These are phyloP conservation scores for Daucus carota DNA, from an alignment of 129 eudicot genomes.

Conservation along the genomic window DH1_v3.0 NC_030383.2:59063501-59064000, in stretches of 20 bases:
- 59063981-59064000: background rate
- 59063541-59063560: slow-evolving; percentile 55
- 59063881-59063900: background rate
- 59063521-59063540: slow-evolving; percentile 53
- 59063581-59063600: slow-evolving; percentile 48
- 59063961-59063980: background rate
- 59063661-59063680: background rate
- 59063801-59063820: background rate
- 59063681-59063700: background rate
- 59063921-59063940: background rate
- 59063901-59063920: too few relatives aligned
- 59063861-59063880: background rate
- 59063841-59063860: background rate
- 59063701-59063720: background rate
- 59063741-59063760: background rate
- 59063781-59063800: background rate
- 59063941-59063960: background rate
- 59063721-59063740: background rate
- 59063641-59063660: background rate
- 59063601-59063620: slow-evolving; percentile 66
- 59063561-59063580: slow-evolving; percentile 54
- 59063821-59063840: background rate
- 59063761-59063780: background rate
- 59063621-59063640: slow-evolving; percentile 48
- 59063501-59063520: slow-evolving; percentile 54